phyloP scores from a whole-genome alignment of 2,329 filamentous ascomycete species.

The Clonostachys sp. region DNA sequence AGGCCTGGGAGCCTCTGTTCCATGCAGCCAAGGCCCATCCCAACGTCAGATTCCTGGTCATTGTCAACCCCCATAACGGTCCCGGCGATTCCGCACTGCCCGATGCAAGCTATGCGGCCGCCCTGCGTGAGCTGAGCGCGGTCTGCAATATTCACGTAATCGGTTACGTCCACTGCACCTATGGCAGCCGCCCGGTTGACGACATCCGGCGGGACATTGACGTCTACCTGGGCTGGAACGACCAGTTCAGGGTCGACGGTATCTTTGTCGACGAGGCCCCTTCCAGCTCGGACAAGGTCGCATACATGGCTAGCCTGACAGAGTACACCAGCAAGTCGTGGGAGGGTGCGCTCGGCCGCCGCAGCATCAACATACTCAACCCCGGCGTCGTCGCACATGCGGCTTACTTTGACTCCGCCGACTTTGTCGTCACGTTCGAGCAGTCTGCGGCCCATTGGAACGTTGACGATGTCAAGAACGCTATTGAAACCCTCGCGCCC shows the following conservation, averaged over 20 bases:
- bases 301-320: slow-evolving; percentile 14
- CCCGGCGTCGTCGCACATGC: slow-evolving; percentile 34
- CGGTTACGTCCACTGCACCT: slow-evolving; percentile 22
- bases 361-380: slow-evolving; percentile 30
- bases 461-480: neutral
- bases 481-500: neutral
- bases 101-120: slow-evolving; percentile 18
- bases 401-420: slow-evolving; percentile 29
- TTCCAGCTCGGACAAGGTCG: slow-evolving; percentile 9
- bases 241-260: slow-evolving; percentile 31
- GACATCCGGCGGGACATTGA: slow-evolving; percentile 29
- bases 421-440: slow-evolving; percentile 41
- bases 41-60: slow-evolving; percentile 16
- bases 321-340: slow-evolving; percentile 12
- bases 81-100: slow-evolving; percentile 15
- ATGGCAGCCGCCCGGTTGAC: slow-evolving; percentile 11
- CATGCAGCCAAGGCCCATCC: slow-evolving; percentile 11
- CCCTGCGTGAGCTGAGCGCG: slow-evolving; percentile 11
- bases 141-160: slow-evolving; percentile 17
- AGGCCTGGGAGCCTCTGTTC: slow-evolving; percentile 20
- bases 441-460: slow-evolving; percentile 10
- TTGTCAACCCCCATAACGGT: slow-evolving; percentile 22
- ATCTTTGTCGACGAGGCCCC: slow-evolving; percentile 46
- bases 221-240: slow-evolving; percentile 36
- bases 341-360: slow-evolving; percentile 1